A percentile compares a stretch with the other conserved stretches of the same genome.
Conservation (phyloP, 176 grass and related monocot species). For the Carex cristatella region DNA sequence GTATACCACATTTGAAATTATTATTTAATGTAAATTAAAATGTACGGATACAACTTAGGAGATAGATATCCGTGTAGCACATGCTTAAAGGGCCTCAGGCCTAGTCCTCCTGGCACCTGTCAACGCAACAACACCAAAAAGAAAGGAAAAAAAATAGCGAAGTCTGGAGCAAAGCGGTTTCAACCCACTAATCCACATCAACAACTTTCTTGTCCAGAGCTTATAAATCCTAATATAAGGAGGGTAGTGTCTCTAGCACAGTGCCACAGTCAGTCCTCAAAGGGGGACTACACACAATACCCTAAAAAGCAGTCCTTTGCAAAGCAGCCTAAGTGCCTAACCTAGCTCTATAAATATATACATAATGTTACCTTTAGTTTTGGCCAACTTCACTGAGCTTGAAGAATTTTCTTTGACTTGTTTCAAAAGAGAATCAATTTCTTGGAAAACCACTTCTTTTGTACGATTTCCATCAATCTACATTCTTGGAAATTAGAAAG, state of each 20-base stretch:
- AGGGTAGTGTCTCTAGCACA: not conserved
- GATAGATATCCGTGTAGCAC: not conserved
- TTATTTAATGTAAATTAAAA: not conserved
- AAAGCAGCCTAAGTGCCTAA: not conserved
- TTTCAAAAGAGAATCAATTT: slow-evolving; percentile 64
- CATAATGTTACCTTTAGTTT: slow-evolving; percentile 58
- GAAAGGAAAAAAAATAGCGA: not conserved
- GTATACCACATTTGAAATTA: not conserved
- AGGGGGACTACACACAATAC: not conserved
- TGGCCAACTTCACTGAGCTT: slow-evolving; percentile 37
- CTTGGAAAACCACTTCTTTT: slow-evolving; percentile 55
- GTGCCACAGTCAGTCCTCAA: not conserved
- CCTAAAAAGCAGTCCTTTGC: not conserved
- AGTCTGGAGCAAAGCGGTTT: not conserved
- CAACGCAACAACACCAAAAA: not conserved
- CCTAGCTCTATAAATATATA: slow-evolving; percentile 12
- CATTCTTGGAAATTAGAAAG: slow-evolving; percentile 41
- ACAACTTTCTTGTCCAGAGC: not conserved
- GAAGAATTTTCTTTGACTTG: slow-evolving; percentile 41
- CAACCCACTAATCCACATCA: not conserved
- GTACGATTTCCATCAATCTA: slow-evolving; percentile 80
- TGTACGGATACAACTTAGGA: not conserved
- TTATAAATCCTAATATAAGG: not conserved
- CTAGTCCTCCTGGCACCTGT: not conserved
- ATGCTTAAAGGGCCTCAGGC: not conserved